Base-by-base conservation (phyloP, 129 eudicot species). In the Tanacetum coccineum region DNA sequence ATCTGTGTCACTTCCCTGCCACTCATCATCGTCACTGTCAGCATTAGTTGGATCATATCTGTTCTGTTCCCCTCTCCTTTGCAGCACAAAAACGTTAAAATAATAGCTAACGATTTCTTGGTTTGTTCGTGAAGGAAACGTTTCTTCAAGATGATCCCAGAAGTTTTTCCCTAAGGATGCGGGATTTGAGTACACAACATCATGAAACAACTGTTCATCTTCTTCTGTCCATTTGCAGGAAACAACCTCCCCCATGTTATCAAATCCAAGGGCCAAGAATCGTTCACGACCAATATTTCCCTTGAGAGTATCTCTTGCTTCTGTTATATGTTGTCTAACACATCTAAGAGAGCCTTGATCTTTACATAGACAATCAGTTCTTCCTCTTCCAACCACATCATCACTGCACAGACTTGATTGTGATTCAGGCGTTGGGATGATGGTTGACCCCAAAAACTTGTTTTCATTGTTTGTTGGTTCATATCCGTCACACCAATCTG, bases 11-110 rank as follows among this genome's bases (percentile, higher is more conserved):
- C 65, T 70, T 30, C 69, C 83, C 30, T 61, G 76, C 85, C 78
- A 77, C 61, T 82, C 85, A 39, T 82, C 87, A 57, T 85, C 70
- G n/a, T 82, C 87, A 68, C 87, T 82, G 52, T 85, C 91, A 2
- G 81, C 74, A 71, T 79, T 74, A 64, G 68, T 18, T 3, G 81
- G 68, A 17, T 62, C 76, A 63, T 71, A 70, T 67, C 87, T 67
- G 54, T 85, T 85, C 78, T 82, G 91, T 46, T 73, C 76, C 1
- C 83, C 85, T 46, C 91, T 77, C 49, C 64, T 82, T 59, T 78
- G 75, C 64, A 82, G 67, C 74, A 85, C 79, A 67, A 82, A 85
- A 11, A 82, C 82, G 30, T 85, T 85, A 9, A 65, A 47, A 18
- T 64, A 61, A 15, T 61, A 61, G n/a, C 49, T 36, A 8, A 36